Conservation (phyloP, 495 filamentous ascomycete species). For the Trichoderma orchidacearum region DNA sequence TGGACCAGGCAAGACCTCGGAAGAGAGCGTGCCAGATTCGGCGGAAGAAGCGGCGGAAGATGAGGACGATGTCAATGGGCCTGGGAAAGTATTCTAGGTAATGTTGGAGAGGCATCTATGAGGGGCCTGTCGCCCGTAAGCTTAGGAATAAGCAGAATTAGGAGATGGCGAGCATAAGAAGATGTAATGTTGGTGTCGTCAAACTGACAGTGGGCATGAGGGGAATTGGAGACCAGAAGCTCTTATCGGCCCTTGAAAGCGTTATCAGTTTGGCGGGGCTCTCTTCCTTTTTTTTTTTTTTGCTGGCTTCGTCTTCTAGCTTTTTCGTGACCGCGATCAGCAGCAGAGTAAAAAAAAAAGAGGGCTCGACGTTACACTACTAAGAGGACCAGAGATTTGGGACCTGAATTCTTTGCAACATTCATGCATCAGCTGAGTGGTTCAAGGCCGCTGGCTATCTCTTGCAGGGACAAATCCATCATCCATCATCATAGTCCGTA, state of each 20-base stretch:
- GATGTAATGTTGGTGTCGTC: background rate
- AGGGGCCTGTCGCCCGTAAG: background rate
- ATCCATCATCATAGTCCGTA: background rate
- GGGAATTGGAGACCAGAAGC: background rate
- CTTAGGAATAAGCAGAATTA: background rate
- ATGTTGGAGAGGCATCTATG: constrained; percentile 1
- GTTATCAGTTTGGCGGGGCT: background rate
- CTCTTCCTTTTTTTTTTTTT: background rate
- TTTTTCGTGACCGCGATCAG: too few relatives aligned
- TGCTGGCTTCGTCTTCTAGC: background rate
- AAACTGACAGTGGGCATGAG: background rate
- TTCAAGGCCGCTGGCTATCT: background rate
- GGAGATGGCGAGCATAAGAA: background rate
- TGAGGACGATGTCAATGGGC: constrained; percentile 3
- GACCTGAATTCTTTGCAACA: too few relatives aligned
- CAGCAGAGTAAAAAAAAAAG: background rate
- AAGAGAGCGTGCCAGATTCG: constrained; percentile 1
- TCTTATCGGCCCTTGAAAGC: background rate
- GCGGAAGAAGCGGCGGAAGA: constrained; percentile 1
- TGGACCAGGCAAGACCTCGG: background rate
- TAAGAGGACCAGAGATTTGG: too few relatives aligned
- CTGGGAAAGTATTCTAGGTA: constrained; percentile 1
- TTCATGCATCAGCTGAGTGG: too few relatives aligned
- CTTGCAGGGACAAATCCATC: background rate
- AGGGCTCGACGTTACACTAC: too few relatives aligned